Evolutionary conservation across 805 yeast genomes (phyloP).

Genomic region (Myxozyma nipponensis): DNA sequence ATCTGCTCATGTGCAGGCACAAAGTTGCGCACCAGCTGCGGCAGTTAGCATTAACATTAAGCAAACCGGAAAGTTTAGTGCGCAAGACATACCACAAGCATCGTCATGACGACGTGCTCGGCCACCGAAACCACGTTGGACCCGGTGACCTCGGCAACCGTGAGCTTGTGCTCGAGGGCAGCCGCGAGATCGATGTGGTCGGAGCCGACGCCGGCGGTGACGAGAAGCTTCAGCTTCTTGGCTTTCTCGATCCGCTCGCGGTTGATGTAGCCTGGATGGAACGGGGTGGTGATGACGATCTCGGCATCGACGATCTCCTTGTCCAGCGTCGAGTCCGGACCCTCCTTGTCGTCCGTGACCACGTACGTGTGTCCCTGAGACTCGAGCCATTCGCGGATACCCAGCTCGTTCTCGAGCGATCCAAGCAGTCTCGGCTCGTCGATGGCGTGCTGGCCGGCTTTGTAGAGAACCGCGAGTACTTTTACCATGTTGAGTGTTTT

Average conservation of each 20-base stretch:
- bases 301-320: conserved; percentile 67
- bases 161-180: conserved; percentile 57
- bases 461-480: conserved; percentile 39
- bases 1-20: conserved; percentile 75
- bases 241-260: conserved; percentile 64
- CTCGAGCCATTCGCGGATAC: conserved; percentile 62
- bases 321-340: conserved; percentile 55
- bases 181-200: conserved; percentile 74
- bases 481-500: conserved; percentile 24
- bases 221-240: conserved; percentile 61
- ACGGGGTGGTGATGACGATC: conserved; percentile 73
- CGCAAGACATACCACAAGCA: conserved; percentile 42
- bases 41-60: not conserved
- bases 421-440: conserved; percentile 64
- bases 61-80: not conserved
- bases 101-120: conserved; percentile 74
- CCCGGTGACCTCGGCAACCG: conserved; percentile 78
- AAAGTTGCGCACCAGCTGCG: conserved; percentile 61
- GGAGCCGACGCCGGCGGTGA: conserved; percentile 84
- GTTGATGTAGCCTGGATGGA: conserved; percentile 75
- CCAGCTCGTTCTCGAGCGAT: conserved; percentile 70
- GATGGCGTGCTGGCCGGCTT: conserved; percentile 45
- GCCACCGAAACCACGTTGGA: conserved; percentile 78
- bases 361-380: conserved; percentile 62
- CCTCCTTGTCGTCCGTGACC: conserved; percentile 67